These are phyloP conservation scores for Wickerhamomyces sp. DNA, from an alignment of 1,139 yeast species.

Conservation along the genomic window DNA sequence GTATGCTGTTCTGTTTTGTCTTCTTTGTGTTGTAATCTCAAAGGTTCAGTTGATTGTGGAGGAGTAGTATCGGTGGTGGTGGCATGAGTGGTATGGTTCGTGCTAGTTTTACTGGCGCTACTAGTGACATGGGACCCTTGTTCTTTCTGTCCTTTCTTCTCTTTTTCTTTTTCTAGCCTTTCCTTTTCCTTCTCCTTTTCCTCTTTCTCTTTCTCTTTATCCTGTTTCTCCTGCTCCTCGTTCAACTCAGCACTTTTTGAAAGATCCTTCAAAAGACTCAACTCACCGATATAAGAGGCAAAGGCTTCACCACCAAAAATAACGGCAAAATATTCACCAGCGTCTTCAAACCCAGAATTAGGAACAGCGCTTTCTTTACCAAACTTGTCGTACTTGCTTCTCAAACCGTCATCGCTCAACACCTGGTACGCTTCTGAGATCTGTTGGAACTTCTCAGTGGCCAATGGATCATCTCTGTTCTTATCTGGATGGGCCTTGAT, in stretches of 20 bases:
- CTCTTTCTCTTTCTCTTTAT: constrained; percentile 29
- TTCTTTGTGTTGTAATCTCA: not conserved
- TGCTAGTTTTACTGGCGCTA: not conserved
- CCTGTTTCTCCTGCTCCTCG: constrained; percentile 32
- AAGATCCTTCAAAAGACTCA: constrained; percentile 78
- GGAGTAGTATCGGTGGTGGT: not conserved
- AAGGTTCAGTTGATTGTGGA: not conserved
- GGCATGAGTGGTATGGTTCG: not conserved
- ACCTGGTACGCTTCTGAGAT: constrained; percentile 76
- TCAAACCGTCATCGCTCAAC: constrained; percentile 64
- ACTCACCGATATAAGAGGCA: constrained; percentile 83
- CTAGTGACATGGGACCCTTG: not conserved
- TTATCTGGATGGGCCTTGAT: constrained; percentile 88
- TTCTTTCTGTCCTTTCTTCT: constrained; percentile 1
- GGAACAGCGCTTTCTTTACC: constrained; percentile 87
- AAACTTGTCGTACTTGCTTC: constrained; percentile 74
- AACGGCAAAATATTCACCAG: constrained; percentile 78
- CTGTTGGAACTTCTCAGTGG: constrained; percentile 57
- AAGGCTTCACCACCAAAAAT: constrained; percentile 95
- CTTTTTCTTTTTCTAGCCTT: constrained; percentile 4
- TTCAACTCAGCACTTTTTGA: constrained; percentile 55
- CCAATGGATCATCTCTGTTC: constrained; percentile 73
- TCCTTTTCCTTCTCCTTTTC: constrained; percentile 12
- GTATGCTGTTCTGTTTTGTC: too few species aligned
- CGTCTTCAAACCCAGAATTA: constrained; percentile 82